Evolutionary conservation across 352 stramenopile species (phyloP).

Genomic region (Phytophthora aleatoria): DNA sequence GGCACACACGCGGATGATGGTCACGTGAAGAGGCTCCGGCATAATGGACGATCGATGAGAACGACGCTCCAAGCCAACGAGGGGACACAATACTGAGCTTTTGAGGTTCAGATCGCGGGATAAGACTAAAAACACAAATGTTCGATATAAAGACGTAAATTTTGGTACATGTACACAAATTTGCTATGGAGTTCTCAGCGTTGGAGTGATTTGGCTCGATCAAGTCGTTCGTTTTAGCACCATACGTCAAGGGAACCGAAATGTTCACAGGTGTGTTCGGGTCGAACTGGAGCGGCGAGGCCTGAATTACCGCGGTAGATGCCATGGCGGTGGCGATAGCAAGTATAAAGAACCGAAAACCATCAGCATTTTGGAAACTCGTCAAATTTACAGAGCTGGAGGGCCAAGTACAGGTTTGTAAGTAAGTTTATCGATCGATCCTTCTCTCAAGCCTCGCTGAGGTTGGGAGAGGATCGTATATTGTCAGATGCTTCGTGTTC

Average conservation of each 20-base stretch:
- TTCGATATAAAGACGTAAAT: conserved; percentile 31
- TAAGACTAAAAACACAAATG: conserved; percentile 24
- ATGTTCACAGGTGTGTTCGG: conserved; percentile 20
- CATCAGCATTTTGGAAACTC: conserved; percentile 5
- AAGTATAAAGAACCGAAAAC: conserved; percentile 1
- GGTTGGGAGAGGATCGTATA: not conserved
- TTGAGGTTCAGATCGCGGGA: not conserved
- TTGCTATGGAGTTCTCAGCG: not conserved
- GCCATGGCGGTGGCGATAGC: not conserved
- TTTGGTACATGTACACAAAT: not conserved
- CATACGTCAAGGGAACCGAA: conserved; percentile 33
- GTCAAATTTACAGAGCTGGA: not conserved
- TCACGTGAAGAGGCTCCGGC: conserved; percentile 29
- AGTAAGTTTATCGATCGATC: conserved; percentile 1
- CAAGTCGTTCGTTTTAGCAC: conserved; percentile 20
- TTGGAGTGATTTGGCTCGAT: conserved; percentile 5
- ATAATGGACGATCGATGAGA: conserved; percentile 13
- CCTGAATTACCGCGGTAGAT: conserved; percentile 5
- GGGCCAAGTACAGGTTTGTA: conserved; percentile 1
- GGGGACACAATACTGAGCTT: too few species aligned
- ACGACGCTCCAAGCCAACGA: not conserved
- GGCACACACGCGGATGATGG: conserved; percentile 42
- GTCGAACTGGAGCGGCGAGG: conserved; percentile 32
- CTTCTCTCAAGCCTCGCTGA: not conserved
- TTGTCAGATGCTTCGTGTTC: conserved; percentile 6